A percentile compares a stretch with the other conserved stretches of the same genome.
phyloP scores from a whole-genome alignment of 2,329 filamentous ascomycete species.

The Periconia macrospinosa region DNA sequence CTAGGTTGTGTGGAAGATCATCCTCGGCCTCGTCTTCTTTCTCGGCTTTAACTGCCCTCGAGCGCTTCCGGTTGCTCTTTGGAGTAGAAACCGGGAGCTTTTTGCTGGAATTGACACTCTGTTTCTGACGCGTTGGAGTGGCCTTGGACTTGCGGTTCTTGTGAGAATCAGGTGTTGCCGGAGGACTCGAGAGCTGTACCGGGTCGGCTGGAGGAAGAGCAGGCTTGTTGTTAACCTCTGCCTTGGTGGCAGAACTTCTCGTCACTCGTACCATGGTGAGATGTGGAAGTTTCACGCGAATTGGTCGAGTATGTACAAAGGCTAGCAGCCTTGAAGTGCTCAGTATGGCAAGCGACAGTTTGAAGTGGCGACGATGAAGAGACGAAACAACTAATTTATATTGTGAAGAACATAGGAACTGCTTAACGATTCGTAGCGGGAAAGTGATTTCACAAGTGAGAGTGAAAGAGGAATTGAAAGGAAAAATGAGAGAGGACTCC shows the following conservation, averaged over 20 bases:
- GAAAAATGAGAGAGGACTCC: not conserved
- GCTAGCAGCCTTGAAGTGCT: not conserved
- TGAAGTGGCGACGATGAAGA: conserved; percentile 4
- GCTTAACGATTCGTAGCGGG: not conserved
- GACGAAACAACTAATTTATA: not conserved
- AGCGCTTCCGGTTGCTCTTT: conserved; percentile 42
- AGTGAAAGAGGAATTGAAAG: not conserved
- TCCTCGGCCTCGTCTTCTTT: conserved; percentile 42
- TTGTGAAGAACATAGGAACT: too few species aligned
- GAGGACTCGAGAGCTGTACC: conserved; percentile 48
- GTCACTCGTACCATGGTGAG: conserved; percentile 36
- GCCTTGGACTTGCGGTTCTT: conserved; percentile 29
- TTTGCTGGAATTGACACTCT: conserved; percentile 2
- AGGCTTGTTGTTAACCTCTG: conserved; percentile 6
- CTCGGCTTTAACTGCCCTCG: conserved; percentile 37
- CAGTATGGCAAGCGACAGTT: conserved; percentile 10
- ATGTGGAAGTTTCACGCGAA: not conserved
- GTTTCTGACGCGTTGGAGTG: conserved; percentile 2
- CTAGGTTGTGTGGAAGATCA: conserved; percentile 62
- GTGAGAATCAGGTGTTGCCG: conserved; percentile 41
- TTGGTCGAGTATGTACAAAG: not conserved
- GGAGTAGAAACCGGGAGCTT: conserved; percentile 9
- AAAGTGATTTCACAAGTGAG: not conserved
- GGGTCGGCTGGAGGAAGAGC: conserved; percentile 21
- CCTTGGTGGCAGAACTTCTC: conserved; percentile 27